These are phyloP conservation scores for Kodamaea suecica DNA, from an alignment of 1,139 yeast species.

Conservation along the genomic window DNA sequence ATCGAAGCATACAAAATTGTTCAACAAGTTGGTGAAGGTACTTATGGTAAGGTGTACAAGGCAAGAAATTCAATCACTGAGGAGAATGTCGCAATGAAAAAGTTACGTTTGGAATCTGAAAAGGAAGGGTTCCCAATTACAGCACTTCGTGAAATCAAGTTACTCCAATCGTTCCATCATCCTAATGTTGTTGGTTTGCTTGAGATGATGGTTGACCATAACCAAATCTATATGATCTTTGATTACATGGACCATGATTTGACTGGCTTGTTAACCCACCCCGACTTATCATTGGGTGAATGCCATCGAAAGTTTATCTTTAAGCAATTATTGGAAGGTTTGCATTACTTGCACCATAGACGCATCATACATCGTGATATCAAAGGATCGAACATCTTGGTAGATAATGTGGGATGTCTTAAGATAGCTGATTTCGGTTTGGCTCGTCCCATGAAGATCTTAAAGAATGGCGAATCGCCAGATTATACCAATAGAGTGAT, in stretches of 20 bases:
- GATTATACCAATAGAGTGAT: conserved; percentile 93
- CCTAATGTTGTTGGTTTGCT: conserved; percentile 73
- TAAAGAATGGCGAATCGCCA: conserved; percentile 50
- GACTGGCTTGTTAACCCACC: conserved; percentile 81
- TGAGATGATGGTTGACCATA: conserved; percentile 88
- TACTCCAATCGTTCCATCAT: conserved; percentile 84
- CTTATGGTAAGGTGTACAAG: conserved; percentile 48
- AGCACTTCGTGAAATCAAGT: conserved; percentile 85
- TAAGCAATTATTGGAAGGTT: conserved; percentile 74
- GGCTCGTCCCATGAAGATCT: conserved; percentile 73
- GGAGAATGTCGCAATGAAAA: conserved; percentile 77
- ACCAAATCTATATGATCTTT: conserved; percentile 82
- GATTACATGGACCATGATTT: conserved; percentile 93
- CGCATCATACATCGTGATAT: conserved; percentile 89
- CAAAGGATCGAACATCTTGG: conserved; percentile 85
- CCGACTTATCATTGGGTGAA: conserved; percentile 57
- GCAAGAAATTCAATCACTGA: conserved; percentile 68
- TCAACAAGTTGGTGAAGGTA: conserved; percentile 52
- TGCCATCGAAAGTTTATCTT: conserved; percentile 76
- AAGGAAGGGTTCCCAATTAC: conserved; percentile 96
- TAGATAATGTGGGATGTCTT: conserved; percentile 67
- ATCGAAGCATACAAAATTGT: conserved; percentile 36
- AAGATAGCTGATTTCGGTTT: conserved; percentile 94
- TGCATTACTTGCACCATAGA: conserved; percentile 74
- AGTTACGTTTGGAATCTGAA: conserved; percentile 79